Evolutionary conservation across 2,329 filamentous ascomycete genomes (phyloP).

Genomic region (Drechmeria coniospora): DNA sequence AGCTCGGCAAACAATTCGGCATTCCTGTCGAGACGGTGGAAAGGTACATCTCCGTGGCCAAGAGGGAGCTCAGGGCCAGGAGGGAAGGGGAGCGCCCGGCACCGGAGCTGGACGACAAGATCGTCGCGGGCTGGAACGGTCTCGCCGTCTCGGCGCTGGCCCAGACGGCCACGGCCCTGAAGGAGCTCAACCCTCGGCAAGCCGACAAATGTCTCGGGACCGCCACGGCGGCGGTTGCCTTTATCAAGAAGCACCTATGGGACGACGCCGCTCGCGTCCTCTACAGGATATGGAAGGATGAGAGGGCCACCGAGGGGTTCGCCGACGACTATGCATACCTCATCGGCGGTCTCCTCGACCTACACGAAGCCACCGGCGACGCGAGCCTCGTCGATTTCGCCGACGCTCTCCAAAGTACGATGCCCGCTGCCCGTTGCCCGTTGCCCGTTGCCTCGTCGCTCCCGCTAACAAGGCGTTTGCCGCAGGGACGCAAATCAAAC

Average conservation of each 20-base stretch:
- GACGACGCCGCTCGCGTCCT: conserved; percentile 45
- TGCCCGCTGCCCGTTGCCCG: no score
- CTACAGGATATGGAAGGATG: conserved; percentile 58
- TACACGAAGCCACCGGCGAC: conserved; percentile 73
- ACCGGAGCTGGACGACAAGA: conserved; percentile 75
- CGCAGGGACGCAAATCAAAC: conserved; percentile 53
- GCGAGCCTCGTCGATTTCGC: conserved; percentile 66
- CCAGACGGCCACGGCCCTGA: conserved; percentile 54
- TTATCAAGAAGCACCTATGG: conserved; percentile 62
- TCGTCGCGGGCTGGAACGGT: conserved; percentile 77
- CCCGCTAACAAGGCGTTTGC: conserved; percentile 5
- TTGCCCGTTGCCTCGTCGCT: no score
- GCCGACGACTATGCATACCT: conserved; percentile 92
- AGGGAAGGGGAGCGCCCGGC: conserved; percentile 59
- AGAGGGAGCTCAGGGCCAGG: conserved; percentile 52
- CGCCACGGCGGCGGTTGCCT: conserved; percentile 53
- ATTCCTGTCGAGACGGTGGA: conserved; percentile 54
- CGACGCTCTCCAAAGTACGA: conserved; percentile 64
- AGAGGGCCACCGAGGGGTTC: conserved; percentile 54
- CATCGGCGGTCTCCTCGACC: conserved; percentile 64
- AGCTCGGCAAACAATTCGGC: conserved; percentile 61
- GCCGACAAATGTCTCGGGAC: conserved; percentile 45
- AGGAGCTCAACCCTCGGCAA: conserved; percentile 38
- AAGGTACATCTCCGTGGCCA: conserved; percentile 50
- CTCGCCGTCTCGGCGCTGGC: conserved; percentile 75